Evolutionary conservation across 495 filamentous ascomycete genomes (phyloP), one percentile per base, ranked within the genome.

Genomic region (Sabuloglossum arenarium): DNA sequence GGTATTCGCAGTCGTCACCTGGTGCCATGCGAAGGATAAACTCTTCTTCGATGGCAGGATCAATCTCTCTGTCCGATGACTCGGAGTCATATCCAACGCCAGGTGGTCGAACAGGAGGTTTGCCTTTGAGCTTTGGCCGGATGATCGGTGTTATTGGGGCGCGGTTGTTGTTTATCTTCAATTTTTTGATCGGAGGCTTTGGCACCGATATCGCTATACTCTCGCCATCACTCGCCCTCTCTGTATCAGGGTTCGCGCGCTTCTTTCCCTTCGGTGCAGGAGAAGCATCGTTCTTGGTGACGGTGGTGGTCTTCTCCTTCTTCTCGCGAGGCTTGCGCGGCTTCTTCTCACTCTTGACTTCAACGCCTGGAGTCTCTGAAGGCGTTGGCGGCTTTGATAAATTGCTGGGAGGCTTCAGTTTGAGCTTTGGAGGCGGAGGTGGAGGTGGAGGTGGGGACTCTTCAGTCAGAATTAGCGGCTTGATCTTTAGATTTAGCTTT

Each of bases 71-170:
- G 62, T 97, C 91, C 21, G 86, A 88, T 1, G 88, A 86, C 67
- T 97, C 91, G n/a, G 87, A 94, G 65, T 98, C 91, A 67, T 97
- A 98, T 8, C 88, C 93, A 23, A 91, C 86, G 16, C 89, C 91
- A 1, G 69, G 65, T 0, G 79, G 78, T 52, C 85, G 74, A 24
- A 69, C 70, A 0, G 84, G 79, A 0, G 78, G 72, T 45, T 81
- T 80, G 0, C 78, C 76, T 61, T 79, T 79, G 52, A 71, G 68
- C 59, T 76, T 76, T 57, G 78, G 71, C n/a, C 73, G 70, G 30
- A 80, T 70, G 0, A 71, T 73, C 4, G 69, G 68, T 37, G 70
- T 66, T 60, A 73, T 72, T 16, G 37, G 43, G 0, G 31, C n/a
- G 3, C 21, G 28, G 16, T 51, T 59, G 6, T 58, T 59, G 11